These are phyloP conservation scores for Backusella parvicylindrica DNA, from an alignment of 192 early-diverging fungal genomes.

Conservation along the genomic window DNA sequence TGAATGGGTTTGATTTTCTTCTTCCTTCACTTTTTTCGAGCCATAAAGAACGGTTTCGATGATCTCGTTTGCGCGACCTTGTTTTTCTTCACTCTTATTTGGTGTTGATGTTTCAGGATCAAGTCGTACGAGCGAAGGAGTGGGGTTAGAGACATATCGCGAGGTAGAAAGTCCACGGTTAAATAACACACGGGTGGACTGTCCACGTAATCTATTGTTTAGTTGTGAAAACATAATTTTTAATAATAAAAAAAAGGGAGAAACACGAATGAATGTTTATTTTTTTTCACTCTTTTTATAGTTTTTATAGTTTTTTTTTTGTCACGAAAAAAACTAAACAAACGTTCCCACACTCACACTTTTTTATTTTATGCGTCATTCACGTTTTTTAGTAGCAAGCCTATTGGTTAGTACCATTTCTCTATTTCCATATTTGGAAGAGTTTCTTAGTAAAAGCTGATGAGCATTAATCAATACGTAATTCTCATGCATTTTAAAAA, in stretches of 20 bases:
- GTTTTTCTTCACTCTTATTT: background rate
- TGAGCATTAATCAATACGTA: background rate
- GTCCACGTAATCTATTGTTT: background rate
- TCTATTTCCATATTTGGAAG: background rate
- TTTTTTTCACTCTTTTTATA: background rate
- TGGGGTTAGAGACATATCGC: background rate
- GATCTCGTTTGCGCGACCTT: constrained; percentile 36
- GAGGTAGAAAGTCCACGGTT: background rate
- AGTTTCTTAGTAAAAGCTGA: background rate
- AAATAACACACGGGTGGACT: background rate
- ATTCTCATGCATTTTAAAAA: background rate
- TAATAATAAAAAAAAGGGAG: background rate
- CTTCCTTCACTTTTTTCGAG: constrained; percentile 59
- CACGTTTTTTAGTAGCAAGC: background rate
- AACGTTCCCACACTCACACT: background rate
- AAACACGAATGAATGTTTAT: background rate
- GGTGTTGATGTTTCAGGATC: background rate
- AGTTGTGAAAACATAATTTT: background rate
- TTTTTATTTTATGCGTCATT: background rate
- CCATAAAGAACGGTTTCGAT: constrained; percentile 72
- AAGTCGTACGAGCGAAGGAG: background rate
- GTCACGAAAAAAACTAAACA: background rate
- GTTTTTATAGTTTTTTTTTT: background rate
- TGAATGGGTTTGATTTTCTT: constrained; percentile 63
- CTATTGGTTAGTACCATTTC: background rate